Evolutionary conservation across 2,329 filamentous ascomycete genomes (phyloP), one percentile per base, ranked within the genome.

Genomic region (Xenosphaeropsis pyriputrescens): DNA sequence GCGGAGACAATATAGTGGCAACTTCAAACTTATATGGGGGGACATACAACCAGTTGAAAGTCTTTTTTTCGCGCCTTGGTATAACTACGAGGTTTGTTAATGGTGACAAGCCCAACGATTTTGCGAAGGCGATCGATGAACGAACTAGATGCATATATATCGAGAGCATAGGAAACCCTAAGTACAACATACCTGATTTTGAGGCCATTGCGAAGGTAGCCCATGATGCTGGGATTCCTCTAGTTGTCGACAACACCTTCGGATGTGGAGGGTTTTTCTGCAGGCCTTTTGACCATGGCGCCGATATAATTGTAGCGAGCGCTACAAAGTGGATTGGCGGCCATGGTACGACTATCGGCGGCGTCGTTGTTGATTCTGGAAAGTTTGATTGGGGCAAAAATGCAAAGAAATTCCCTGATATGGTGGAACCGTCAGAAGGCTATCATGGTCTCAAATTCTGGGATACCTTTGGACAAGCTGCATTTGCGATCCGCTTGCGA

Each of bases 251-350:
- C 64, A 95, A 95, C 67, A 95, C 88, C 7, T 95, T 95, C 51
- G 89, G 88, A 34, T 88, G 88, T 11, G 88, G 88, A 41, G 88
- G 89, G 36, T 95, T 84, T 68, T 93, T 85, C 57, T 67, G 79
- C 48, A 76, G 81, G 6, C 88, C 88, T 31, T 89, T 95, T 50
- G 79, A 88, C 17, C 82, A 93, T 58, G 88, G 88, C 39, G 88
- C 84, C 45, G 88, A 95, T 55, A 94, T 95, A 43, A 80, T 95
- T 37, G 84, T 94, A 17, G 86, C 95, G 68, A 91, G 83, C 30
- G 86, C 86, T 9, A 94, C 88, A 41, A 95, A 95, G 62, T 95
- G 88, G 88, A 95, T 96, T 45, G 88, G 88, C 40, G 88, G 88
- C 32, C 89, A 96, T 59, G 89, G 88, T 43, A 93, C 88, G 31